These are phyloP conservation scores for Pleurozium schreberi DNA, from an alignment of 225 moss, liverwort and hornwort genomes.

Conservation along the genomic window DNA sequence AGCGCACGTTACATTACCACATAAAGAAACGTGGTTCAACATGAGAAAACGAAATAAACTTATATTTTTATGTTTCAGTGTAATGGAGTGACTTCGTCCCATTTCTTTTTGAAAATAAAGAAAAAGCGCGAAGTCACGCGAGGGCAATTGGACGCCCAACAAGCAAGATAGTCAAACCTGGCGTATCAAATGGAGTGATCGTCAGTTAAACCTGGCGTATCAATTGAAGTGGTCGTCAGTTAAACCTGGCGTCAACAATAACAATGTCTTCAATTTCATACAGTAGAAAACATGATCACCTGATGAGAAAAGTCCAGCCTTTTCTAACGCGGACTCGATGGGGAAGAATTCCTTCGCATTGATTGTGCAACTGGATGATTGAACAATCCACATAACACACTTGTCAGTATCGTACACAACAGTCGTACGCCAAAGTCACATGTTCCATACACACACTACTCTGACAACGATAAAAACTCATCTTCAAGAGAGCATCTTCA, in stretches of 20 bases:
- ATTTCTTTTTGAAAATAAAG: background rate
- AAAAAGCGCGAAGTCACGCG: too few species aligned
- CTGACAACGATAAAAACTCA: background rate
- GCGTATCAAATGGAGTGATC: background rate
- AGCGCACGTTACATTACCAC: background rate
- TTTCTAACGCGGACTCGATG: background rate
- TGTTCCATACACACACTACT: background rate
- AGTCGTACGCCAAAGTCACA: background rate
- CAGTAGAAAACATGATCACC: background rate
- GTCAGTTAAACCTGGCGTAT: background rate
- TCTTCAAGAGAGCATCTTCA: background rate
- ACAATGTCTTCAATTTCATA: background rate
- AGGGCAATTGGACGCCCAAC: background rate
- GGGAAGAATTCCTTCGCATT: background rate
- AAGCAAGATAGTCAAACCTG: background rate
- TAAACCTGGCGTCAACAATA: background rate
- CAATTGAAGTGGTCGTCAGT: background rate
- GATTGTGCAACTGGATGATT: background rate
- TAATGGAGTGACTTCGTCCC: background rate
- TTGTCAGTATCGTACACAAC: background rate
- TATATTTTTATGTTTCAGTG: background rate
- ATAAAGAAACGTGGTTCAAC: too few species aligned
- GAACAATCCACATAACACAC: background rate
- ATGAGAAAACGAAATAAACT: too few species aligned
- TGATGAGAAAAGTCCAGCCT: background rate